Percentiles rank a stretch among this genome's conserved stretches.
Evolutionary conservation across 2,329 filamentous ascomycete species (phyloP).

Genomic region (Botrytis galanthina): DNA sequence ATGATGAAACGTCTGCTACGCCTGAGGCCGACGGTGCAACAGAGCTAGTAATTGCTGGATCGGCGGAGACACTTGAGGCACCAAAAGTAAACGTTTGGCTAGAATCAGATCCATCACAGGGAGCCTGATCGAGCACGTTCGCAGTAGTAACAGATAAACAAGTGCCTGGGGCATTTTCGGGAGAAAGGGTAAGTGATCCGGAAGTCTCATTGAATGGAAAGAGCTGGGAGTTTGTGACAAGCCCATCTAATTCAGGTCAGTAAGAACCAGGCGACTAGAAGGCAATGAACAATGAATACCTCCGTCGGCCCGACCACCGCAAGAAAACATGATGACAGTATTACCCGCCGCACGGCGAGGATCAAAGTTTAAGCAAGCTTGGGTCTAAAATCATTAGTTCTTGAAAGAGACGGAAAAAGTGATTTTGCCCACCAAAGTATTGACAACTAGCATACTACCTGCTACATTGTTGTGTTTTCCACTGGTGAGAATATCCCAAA

Average conservation of each 20-base stretch:
- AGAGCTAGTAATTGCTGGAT: background rate
- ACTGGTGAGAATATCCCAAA: constrained; percentile 46
- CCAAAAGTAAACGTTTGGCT: constrained; percentile 44
- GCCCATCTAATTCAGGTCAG: constrained; percentile 2
- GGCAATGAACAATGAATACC: background rate
- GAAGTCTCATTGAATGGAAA: constrained; percentile 20
- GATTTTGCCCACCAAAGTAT: constrained; percentile 44
- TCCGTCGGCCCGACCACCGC: constrained; percentile 21
- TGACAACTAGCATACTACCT: constrained; percentile 51
- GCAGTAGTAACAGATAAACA: constrained; percentile 45
- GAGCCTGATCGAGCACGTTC: constrained; percentile 43
- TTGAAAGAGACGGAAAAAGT: background rate
- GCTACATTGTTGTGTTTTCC: constrained; percentile 51
- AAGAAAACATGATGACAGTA: constrained; percentile 53
- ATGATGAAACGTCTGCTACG: background rate
- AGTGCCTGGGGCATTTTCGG: constrained; percentile 44
- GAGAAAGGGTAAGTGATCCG: constrained; percentile 45
- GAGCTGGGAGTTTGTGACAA: constrained; percentile 19
- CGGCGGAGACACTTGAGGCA: constrained; percentile 9
- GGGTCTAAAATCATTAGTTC: constrained; percentile 40
- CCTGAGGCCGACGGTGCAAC: background rate
- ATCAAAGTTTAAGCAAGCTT: constrained; percentile 60
- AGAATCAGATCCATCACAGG: constrained; percentile 42
- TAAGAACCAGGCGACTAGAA: background rate
- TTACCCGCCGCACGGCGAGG: constrained; percentile 49